Base-by-base conservation (phyloP, 306 rosid species). In the Sicyos edulis region DNA sequence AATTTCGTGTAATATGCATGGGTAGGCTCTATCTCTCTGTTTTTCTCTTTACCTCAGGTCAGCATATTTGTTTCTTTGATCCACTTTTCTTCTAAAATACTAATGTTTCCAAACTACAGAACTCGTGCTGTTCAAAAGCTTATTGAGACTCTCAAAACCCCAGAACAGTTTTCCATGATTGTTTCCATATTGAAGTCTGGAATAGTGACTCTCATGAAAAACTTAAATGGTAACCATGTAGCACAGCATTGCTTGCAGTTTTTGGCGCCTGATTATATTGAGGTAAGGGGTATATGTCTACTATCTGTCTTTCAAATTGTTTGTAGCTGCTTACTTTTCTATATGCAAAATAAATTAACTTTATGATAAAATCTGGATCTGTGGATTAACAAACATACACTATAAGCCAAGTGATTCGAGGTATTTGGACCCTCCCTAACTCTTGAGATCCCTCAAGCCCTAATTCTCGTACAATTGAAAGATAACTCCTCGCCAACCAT, bases 101-200 rank as follows among this genome's bases (percentile, higher is more conserved):
- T 73, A 73, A 26, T 49, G 34, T 77, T 78, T 24, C 50, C 72
- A 17, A 76, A 75, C 44, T 51, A 47, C 87, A 89, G 96, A 54
- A 89, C 91, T 64, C 89, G 91, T 7, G 91, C 84, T 67, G 84
- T 89, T 11, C 91, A 89, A 70, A 85, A 86, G 81, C 75, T 89
- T 70, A 82, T 89, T 32, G 88, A 89, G 79, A 86, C 89, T 77
- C 89, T 89, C 56, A 77, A 82, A 82, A 85, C 86, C 37, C 78
- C 76, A 71, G 85, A 73, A 49, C 85, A 89, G 78, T 74, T 83
- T 77, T 75, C 81, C 40, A 64, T 85, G 75, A 82, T 83, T 32
- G 79, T 82, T 57, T 78, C 88, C 4, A 87, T 88, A 58, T 86
- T 89, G 69, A 87, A 82, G 77, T 80, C 89, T 15, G 91, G 91